Percentiles rank a stretch among this genome's conserved stretches.
Evolutionary conservation across 2,329 filamentous ascomycete species (phyloP).

Genomic region (Penicillium sp.): DNA sequence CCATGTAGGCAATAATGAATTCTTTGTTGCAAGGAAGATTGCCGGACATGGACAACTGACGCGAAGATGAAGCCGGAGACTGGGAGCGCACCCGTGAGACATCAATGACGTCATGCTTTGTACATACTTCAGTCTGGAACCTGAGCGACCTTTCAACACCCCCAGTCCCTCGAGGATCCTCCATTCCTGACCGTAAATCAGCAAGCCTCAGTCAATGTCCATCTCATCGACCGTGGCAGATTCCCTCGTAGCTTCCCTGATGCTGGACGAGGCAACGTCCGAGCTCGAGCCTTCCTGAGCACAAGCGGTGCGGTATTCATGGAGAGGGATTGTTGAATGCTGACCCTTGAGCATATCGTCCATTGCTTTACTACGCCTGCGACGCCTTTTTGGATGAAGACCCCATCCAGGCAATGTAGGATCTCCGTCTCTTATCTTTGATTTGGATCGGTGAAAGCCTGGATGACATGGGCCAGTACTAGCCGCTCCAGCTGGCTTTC

Average conservation of each 20-base stretch:
- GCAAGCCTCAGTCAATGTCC: slow-evolving; percentile 31
- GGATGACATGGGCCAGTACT: slow-evolving; percentile 2
- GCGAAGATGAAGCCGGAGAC: background rate
- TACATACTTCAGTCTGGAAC: no score
- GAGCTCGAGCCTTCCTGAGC: slow-evolving; percentile 19
- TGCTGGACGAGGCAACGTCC: slow-evolving; percentile 16
- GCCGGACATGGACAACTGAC: background rate
- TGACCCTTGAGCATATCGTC: slow-evolving; percentile 10
- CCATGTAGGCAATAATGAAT: background rate
- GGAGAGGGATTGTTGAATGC: slow-evolving; percentile 5
- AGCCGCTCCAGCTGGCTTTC: slow-evolving; percentile 25
- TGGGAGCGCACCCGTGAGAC: slow-evolving; percentile 9
- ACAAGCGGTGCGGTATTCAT: slow-evolving; percentile 14
- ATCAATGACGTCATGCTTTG: slow-evolving; percentile 31
- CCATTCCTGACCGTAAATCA: background rate
- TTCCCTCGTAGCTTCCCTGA: slow-evolving; percentile 11
- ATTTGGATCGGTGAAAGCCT: slow-evolving; percentile 1
- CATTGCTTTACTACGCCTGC: slow-evolving; percentile 19
- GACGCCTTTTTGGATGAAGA: slow-evolving; percentile 22
- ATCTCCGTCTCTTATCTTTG: slow-evolving; percentile 9
- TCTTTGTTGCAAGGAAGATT: background rate
- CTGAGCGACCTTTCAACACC: no score
- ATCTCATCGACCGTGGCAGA: slow-evolving; percentile 23
- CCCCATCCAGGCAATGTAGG: slow-evolving; percentile 7
- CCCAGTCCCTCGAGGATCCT: no score